Conservation (phyloP, 495 filamentous ascomycete species). For the Sporormia fimetaria region DNA sequence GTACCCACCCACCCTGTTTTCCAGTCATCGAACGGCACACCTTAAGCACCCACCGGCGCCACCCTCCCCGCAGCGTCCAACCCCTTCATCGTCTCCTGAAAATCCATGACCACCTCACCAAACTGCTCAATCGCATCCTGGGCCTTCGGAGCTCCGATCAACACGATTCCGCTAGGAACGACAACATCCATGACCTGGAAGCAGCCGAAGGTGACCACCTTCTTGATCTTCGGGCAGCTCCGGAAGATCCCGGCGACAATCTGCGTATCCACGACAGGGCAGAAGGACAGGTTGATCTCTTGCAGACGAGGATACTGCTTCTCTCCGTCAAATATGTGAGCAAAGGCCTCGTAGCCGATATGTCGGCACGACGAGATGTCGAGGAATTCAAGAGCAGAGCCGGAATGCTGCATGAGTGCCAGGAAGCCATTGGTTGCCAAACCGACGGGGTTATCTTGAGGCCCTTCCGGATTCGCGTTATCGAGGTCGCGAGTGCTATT, state of each 20-base stretch:
- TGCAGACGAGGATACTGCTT: constrained; percentile 52
- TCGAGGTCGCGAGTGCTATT: constrained; percentile 64
- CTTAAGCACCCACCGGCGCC: constrained; percentile 11
- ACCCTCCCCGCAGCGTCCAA: constrained; percentile 15
- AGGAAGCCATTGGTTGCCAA: constrained; percentile 62
- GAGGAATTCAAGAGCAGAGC: constrained; percentile 46
- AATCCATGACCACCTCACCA: constrained; percentile 33
- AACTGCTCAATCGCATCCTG: constrained; percentile 47
- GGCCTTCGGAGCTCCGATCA: constrained; percentile 68
- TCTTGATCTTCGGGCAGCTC: constrained; percentile 59
- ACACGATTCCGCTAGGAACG: constrained; percentile 59
- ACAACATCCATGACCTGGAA: constrained; percentile 60
- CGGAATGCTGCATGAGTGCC: constrained; percentile 78
- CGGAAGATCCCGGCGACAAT: constrained; percentile 62
- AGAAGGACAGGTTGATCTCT: constrained; percentile 69
- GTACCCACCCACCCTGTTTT: no score
- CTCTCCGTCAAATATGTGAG: constrained; percentile 51
- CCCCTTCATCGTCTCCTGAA: constrained; percentile 27
- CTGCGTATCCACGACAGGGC: constrained; percentile 59
- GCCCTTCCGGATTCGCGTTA: constrained; percentile 51
- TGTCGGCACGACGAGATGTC: constrained; percentile 71
- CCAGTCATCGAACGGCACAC: no score
- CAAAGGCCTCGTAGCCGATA: constrained; percentile 55
- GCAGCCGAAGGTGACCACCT: constrained; percentile 72
- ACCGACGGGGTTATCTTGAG: constrained; percentile 45